phyloP scores from a whole-genome alignment of 1,284 basidiomycete genomes.

The Cutaneotrichosporon sp. region DNA sequence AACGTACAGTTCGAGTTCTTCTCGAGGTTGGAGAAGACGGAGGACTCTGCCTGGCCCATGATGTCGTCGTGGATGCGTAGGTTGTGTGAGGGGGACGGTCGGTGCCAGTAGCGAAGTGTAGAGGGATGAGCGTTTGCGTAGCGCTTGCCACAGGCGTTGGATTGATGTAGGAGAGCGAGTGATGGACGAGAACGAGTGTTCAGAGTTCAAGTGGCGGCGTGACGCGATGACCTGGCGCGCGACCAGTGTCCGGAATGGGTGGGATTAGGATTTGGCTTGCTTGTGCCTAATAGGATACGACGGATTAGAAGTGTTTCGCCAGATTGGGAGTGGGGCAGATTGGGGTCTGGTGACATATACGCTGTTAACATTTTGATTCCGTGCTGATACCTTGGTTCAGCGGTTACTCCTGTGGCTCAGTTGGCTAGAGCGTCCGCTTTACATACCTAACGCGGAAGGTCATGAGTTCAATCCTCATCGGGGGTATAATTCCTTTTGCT shows the following conservation, averaged over 20 bases:
- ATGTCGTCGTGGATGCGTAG: background rate
- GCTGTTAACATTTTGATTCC: background rate
- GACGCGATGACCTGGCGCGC: background rate
- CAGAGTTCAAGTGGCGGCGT: background rate
- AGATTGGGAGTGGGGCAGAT: no score
- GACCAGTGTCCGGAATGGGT: no score
- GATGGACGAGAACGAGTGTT: background rate
- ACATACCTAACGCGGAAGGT: constrained; percentile 10
- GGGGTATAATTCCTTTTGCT: background rate
- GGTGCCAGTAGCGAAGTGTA: background rate
- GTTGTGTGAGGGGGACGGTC: background rate
- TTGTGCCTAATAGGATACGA: no score
- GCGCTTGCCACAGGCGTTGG: background rate
- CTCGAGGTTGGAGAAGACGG: constrained; percentile 52
- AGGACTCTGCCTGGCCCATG: constrained; percentile 54
- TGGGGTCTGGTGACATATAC: no score
- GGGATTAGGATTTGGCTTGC: no score
- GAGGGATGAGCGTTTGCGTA: background rate
- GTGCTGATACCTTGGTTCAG: background rate
- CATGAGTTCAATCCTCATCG: constrained; percentile 11
- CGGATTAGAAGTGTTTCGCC: no score
- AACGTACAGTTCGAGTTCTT: constrained; percentile 53
- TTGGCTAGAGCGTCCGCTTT: constrained; percentile 16
- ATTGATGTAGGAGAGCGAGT: background rate
- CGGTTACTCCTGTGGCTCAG: constrained; percentile 10